Evolutionary conservation across 2,329 filamentous ascomycete species (phyloP), one percentile per base, ranked within the genome.

Genomic region (Colletotrichum graminicola): DNA sequence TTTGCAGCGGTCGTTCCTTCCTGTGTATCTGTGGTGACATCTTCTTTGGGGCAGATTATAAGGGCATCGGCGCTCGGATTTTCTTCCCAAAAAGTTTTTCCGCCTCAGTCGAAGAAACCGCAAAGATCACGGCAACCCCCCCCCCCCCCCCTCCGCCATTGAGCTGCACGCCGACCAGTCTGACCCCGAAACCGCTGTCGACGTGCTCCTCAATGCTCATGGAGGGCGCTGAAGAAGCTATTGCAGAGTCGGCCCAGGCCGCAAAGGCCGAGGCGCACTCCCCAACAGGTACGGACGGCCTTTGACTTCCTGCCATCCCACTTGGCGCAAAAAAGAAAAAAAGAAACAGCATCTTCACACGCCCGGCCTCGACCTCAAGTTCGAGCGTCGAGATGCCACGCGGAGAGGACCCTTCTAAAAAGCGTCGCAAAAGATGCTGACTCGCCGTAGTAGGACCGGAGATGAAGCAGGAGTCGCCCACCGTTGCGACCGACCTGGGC

Each of bases 41-140:
- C 76, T 78, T 75, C 77, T 78, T 77, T 78, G 80, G 80, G 80
- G 80, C 80, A 81, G 76, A 78, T 79, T 80, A 80, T 81, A 80
- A 82, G 79, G 80, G 80, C 80, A 82, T 73, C 75, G 73, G 76
- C 65, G 73, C 72, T 74, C 76, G 75, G 73, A 73, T 61, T 74
- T 74, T 74, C 80, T 55, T 82, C 77, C 81, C 80, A 81, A 81
- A 82, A 83, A 82, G 82, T 79, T 82, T 82, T 82, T 81, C 78
- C 79, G 75, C 73, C 76, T 76, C 76, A 74, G 75, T 75, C 73
- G 75, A 74, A 66, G 64, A 67, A 54, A 66, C 64, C 51, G 62
- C 62, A 54, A 60, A 64, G 43, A 66, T 62, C 64, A 45, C 64
- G 59, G n/a, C 12, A 55, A 14, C 12, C 39, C 39, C 39, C 11